phyloP scores from a whole-genome alignment of 2,329 filamentous ascomycete species.

The Talaromyces atroroseus region DNA sequence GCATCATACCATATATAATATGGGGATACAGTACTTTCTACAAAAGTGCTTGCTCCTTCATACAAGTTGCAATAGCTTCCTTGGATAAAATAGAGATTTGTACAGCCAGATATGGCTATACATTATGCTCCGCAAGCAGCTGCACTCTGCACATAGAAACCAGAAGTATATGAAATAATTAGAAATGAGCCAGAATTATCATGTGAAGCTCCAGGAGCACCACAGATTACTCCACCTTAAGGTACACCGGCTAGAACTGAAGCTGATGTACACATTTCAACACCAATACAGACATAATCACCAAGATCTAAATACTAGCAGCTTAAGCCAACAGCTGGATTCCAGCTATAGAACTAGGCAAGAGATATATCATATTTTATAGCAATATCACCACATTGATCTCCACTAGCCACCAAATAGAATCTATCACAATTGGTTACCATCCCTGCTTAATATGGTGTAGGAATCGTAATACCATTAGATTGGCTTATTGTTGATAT shows the following conservation, averaged over 20 bases:
- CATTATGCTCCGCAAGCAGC: background rate
- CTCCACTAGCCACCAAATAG: background rate
- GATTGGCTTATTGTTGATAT: background rate
- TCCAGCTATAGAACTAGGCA: slow-evolving; percentile 14
- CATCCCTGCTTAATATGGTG: background rate
- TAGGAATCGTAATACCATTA: background rate
- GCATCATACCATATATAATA: background rate
- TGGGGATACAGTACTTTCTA: background rate
- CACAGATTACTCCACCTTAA: background rate
- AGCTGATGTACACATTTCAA: background rate
- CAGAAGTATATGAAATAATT: background rate
- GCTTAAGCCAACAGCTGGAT: slow-evolving; percentile 22
- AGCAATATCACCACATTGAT: background rate
- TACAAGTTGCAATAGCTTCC: background rate
- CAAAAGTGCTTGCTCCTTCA: background rate
- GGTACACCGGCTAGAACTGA: background rate
- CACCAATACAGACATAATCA: background rate
- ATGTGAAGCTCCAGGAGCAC: background rate
- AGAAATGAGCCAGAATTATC: background rate
- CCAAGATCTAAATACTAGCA: slow-evolving; percentile 15
- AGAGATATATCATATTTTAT: background rate
- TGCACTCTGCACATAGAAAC: background rate
- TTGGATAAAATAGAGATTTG: slow-evolving; percentile 1
- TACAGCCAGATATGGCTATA: background rate
- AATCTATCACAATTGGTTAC: background rate